phyloP scores from a whole-genome alignment of 2,329 filamentous ascomycete genomes.

The Sarocladium kiliense region DNA sequence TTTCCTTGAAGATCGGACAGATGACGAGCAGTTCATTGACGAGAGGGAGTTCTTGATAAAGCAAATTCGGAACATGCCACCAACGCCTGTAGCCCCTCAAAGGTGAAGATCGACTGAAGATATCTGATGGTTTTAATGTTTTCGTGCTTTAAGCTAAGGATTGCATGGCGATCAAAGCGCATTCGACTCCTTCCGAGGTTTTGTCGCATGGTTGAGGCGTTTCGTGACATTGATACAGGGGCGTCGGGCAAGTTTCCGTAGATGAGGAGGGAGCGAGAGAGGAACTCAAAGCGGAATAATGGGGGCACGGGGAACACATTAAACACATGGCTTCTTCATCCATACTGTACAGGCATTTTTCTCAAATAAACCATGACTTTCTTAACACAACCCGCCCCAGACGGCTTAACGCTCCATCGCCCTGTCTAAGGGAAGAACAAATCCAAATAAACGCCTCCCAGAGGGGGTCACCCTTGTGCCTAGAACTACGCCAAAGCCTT shows the following conservation, averaged over 20 bases:
- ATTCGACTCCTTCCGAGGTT: neutral
- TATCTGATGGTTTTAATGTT: neutral
- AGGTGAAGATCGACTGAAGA: constrained; percentile 23
- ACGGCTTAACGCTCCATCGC: neutral
- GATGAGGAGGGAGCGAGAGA: neutral
- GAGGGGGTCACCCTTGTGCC: neutral
- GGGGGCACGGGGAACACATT: neutral
- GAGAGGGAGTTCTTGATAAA: constrained; percentile 96
- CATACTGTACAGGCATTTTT: neutral
- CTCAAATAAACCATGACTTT: neutral
- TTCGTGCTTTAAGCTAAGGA: neutral
- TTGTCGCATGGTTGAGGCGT: constrained; percentile 4
- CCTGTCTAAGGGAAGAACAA: neutral
- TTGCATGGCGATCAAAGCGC: neutral
- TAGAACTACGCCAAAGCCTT: neutral
- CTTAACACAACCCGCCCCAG: neutral
- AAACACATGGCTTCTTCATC: neutral
- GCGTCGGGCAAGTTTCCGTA: neutral
- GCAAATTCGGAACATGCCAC: constrained; percentile 72
- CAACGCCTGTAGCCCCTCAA: constrained; percentile 49
- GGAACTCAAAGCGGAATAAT: neutral
- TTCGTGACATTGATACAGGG: neutral
- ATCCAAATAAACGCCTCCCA: constrained; percentile 4
- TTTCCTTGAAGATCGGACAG: constrained; percentile 90
- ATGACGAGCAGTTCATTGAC: constrained; percentile 97